phyloP scores from a whole-genome alignment of 179 eudicot species.

The Spinacia oleracea region DNA sequence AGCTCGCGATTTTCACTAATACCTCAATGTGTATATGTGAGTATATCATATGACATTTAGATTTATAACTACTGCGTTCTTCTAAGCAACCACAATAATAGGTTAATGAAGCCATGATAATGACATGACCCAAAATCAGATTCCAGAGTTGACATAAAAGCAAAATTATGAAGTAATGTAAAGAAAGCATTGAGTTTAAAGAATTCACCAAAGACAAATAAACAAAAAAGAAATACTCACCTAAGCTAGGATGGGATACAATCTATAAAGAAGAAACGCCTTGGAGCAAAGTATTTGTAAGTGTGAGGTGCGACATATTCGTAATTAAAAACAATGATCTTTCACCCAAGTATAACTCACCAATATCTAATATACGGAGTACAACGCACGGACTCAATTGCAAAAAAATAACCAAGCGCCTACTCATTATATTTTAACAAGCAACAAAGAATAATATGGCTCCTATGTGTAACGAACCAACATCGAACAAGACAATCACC shows the following conservation, averaged over 20 bases:
- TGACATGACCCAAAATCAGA: constrained; percentile 1
- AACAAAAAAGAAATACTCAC: background rate
- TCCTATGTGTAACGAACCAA: background rate
- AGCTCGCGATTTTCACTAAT: background rate
- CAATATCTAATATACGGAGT: too few species aligned
- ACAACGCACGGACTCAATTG: background rate
- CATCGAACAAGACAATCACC: background rate
- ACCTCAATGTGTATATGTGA: background rate
- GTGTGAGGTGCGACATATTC: background rate
- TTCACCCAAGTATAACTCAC: background rate
- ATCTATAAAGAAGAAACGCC: background rate
- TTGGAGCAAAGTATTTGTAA: background rate
- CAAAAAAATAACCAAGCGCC: background rate
- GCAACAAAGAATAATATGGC: background rate
- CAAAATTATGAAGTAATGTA: background rate
- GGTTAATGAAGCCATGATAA: background rate
- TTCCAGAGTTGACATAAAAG: background rate
- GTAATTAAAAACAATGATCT: background rate
- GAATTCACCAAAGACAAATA: background rate
- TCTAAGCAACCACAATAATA: background rate
- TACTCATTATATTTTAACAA: background rate
- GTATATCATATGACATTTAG: background rate
- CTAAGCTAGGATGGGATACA: background rate
- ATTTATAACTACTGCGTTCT: background rate
- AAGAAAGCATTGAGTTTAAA: background rate